These are phyloP conservation scores for Daldinia sp. DNA, from an alignment of 2,329 filamentous ascomycete species.

Conservation along the genomic window DNA sequence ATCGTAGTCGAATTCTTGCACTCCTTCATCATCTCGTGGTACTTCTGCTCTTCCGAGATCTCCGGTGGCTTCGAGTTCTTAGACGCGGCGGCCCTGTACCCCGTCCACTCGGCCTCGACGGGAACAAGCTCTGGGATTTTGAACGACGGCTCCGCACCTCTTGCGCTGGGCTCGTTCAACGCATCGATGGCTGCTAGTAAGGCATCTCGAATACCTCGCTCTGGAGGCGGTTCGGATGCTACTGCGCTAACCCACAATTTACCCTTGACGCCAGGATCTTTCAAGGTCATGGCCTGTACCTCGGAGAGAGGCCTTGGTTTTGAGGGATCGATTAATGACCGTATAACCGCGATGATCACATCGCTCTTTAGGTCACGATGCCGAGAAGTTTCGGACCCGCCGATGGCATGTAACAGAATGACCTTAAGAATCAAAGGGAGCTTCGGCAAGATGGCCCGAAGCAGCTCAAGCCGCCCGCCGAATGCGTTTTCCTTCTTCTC, in stretches of 20 bases:
- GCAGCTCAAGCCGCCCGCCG: slow-evolving; percentile 30
- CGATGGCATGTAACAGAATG: slow-evolving; percentile 72
- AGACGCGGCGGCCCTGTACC: slow-evolving; percentile 69
- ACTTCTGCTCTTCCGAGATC: slow-evolving; percentile 74
- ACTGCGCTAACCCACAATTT: slow-evolving; percentile 84
- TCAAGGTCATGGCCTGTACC: slow-evolving; percentile 64
- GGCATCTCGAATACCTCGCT: slow-evolving; percentile 66
- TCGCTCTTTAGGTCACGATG: slow-evolving; percentile 85
- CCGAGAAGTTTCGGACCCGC: slow-evolving; percentile 74
- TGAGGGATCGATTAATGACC: slow-evolving; percentile 67
- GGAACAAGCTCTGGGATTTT: slow-evolving; percentile 64
- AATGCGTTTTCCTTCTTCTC: slow-evolving; percentile 4
- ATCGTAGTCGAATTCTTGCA: slow-evolving; percentile 72
- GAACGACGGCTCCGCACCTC: slow-evolving; percentile 47
- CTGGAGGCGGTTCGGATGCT: slow-evolving; percentile 70
- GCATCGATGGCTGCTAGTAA: slow-evolving; percentile 69
- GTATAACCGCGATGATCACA: slow-evolving; percentile 77
- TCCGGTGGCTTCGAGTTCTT: slow-evolving; percentile 63
- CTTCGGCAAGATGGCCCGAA: slow-evolving; percentile 61
- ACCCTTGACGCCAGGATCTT: slow-evolving; percentile 71
- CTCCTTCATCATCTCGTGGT: slow-evolving; percentile 75
- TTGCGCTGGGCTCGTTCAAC: slow-evolving; percentile 57
- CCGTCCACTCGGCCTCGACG: slow-evolving; percentile 82
- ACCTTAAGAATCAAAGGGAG: slow-evolving; percentile 73
- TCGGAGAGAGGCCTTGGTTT: slow-evolving; percentile 66